Conservation (phyloP, 2,329 filamentous ascomycete genomes). For the Diplodia seriata region DNA sequence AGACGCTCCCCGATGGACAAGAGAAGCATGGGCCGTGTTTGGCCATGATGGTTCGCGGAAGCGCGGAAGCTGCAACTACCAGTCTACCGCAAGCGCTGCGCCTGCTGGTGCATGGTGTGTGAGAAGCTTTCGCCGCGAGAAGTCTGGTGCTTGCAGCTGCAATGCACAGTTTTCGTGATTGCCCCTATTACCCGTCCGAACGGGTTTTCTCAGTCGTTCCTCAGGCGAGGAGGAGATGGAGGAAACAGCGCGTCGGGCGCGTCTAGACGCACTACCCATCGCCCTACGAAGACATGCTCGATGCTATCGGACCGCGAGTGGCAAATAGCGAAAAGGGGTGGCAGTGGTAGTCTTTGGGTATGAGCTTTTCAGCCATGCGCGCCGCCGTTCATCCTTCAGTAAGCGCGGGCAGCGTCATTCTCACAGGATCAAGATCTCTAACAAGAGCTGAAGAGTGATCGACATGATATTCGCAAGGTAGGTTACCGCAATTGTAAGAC, state of each 20-base stretch:
- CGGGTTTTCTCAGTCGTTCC: constrained; percentile 3
- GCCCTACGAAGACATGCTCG: too few relatives aligned
- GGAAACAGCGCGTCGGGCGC: too few relatives aligned
- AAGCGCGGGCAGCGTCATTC: neutral
- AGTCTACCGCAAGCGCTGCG: neutral
- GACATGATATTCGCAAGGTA: neutral
- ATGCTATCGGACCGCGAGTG: too few relatives aligned
- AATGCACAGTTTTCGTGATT: neutral
- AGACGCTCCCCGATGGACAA: neutral
- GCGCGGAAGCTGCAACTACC: neutral
- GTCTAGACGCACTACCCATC: neutral
- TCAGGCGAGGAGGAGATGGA: neutral
- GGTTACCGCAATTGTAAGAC: neutral
- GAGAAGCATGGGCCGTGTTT: neutral
- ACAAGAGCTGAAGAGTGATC: constrained; percentile 4
- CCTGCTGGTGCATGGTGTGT: neutral
- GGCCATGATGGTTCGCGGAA: neutral
- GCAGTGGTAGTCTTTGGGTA: too few relatives aligned
- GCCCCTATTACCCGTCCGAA: neutral
- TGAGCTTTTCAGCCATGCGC: neutral
- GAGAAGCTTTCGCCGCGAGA: neutral
- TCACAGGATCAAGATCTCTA: constrained; percentile 7
- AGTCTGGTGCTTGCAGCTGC: constrained; percentile 1
- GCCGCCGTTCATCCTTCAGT: neutral
- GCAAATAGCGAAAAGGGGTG: too few relatives aligned